Conservation (phyloP, 2,329 filamentous ascomycete genomes). For the Scleromitrula shiraiana region DNA sequence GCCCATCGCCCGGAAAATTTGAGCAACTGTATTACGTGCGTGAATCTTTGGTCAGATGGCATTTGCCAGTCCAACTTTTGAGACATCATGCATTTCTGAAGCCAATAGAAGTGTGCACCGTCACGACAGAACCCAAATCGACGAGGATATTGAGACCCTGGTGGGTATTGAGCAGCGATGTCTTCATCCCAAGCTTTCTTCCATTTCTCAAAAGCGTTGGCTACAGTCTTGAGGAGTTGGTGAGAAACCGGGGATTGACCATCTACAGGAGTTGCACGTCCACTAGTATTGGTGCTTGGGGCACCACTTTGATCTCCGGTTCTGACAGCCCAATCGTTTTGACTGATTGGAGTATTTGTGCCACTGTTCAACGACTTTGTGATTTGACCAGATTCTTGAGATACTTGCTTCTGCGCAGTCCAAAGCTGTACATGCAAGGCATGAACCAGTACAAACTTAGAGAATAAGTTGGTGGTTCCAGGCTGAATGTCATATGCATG, state of each 20-base stretch:
- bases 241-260: slow-evolving; percentile 34
- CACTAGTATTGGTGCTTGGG: slow-evolving; percentile 39
- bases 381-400: slow-evolving; percentile 23
- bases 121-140: slow-evolving; percentile 65
- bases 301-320: slow-evolving; percentile 36
- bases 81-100: slow-evolving; percentile 58
- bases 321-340: slow-evolving; percentile 48
- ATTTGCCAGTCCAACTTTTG: slow-evolving; percentile 49
- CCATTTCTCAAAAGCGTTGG: slow-evolving; percentile 59
- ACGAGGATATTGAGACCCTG: slow-evolving; percentile 41
- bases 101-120: slow-evolving; percentile 65
- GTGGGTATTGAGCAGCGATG: slow-evolving; percentile 59
- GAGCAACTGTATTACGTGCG: slow-evolving; percentile 51
- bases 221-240: slow-evolving; percentile 40
- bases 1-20: slow-evolving; percentile 55
- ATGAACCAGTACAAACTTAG: slow-evolving; percentile 68
- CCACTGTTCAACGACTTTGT: slow-evolving; percentile 30
- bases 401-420: slow-evolving; percentile 37
- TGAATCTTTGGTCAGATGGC: slow-evolving; percentile 50
- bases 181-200: slow-evolving; percentile 66
- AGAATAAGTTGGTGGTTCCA: slow-evolving; percentile 61
- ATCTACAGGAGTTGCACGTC: slow-evolving; percentile 38
- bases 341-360: slow-evolving; percentile 48
- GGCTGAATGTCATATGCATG: slow-evolving; percentile 51
- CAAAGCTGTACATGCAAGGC: slow-evolving; percentile 57